Conservation (phyloP, 371 early-diverging fungal species). For the Rhizopus delemar region DNA sequence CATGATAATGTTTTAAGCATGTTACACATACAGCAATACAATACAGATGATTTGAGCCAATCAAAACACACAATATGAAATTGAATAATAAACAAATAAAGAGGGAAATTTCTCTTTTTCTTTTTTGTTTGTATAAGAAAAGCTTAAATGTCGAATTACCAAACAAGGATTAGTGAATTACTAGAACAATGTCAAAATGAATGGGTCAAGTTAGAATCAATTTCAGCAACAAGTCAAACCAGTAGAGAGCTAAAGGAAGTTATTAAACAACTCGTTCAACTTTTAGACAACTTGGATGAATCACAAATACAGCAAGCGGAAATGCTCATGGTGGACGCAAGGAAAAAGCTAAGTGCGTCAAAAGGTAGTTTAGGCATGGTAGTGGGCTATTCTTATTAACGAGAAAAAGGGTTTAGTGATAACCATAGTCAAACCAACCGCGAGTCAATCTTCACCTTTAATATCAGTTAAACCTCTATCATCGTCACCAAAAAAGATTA, state of each 20-base stretch:
- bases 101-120: neutral
- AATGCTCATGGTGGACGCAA: conserved; percentile 27
- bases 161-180: conserved; percentile 18
- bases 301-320: conserved; percentile 29
- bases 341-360: conserved; percentile 26
- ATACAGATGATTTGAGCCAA: too few relatives aligned
- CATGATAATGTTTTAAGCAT: too few relatives aligned
- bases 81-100: neutral
- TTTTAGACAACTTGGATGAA: conserved; percentile 33
- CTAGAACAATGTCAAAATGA: conserved; percentile 20
- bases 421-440: conserved; percentile 15
- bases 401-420: conserved; percentile 9
- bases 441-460: conserved; percentile 25
- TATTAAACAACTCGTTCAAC: conserved; percentile 28
- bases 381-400: neutral
- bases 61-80: neutral
- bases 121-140: too few relatives aligned
- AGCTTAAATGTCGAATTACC: conserved; percentile 18
- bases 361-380: conserved; percentile 15
- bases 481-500: conserved; percentile 1
- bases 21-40: too few relatives aligned
- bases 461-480: conserved; percentile 5
- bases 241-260: conserved; percentile 27
- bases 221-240: conserved; percentile 11
- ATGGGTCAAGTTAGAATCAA: conserved; percentile 19